Evolutionary conservation across 805 yeast species (phyloP).

Genomic region (Huiozyma naganishii): DNA sequence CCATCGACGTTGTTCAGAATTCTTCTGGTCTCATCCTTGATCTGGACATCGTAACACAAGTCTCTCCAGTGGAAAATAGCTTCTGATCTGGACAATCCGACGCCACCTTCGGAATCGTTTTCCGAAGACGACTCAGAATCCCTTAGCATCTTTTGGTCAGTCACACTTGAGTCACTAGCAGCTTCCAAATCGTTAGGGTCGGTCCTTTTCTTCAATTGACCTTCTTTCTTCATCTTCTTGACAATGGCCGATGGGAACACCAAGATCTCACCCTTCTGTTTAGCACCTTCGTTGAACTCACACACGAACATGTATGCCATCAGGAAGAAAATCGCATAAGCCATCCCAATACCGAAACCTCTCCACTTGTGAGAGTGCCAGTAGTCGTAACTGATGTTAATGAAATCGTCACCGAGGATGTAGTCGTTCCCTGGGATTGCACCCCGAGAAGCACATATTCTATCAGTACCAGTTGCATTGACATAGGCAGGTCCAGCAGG

Average conservation of each 20-base stretch:
- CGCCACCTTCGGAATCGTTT: conserved; percentile 5
- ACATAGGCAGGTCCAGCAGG: conserved; percentile 39
- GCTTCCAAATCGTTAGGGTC: conserved; percentile 21
- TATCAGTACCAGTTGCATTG: conserved; percentile 24
- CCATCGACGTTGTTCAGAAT: conserved; percentile 62
- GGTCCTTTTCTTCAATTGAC: conserved; percentile 12
- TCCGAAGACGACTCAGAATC: conserved; percentile 10
- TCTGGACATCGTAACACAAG: conserved; percentile 58
- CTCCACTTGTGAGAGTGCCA: conserved; percentile 45
- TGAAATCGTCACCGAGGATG: conserved; percentile 45
- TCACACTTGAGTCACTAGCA: conserved; percentile 7
- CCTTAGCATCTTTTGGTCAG: conserved; percentile 18
- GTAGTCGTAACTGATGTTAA: conserved; percentile 36
- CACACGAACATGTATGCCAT: conserved; percentile 40
- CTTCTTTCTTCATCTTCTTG: conserved; percentile 35
- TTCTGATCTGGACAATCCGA: conserved; percentile 25
- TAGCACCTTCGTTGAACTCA: conserved; percentile 51
- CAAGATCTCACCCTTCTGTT: conserved; percentile 62
- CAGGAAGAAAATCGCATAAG: conserved; percentile 45
- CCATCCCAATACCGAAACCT: conserved; percentile 52
- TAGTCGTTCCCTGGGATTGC: conserved; percentile 38
- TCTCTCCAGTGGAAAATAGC: conserved; percentile 72
- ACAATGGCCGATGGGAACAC: conserved; percentile 45
- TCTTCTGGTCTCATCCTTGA: conserved; percentile 49
- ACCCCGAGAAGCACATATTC: conserved; percentile 49